Conservation (phyloP, 2,329 filamentous ascomycete genomes). For the Diaporthe longicolla region DNA sequence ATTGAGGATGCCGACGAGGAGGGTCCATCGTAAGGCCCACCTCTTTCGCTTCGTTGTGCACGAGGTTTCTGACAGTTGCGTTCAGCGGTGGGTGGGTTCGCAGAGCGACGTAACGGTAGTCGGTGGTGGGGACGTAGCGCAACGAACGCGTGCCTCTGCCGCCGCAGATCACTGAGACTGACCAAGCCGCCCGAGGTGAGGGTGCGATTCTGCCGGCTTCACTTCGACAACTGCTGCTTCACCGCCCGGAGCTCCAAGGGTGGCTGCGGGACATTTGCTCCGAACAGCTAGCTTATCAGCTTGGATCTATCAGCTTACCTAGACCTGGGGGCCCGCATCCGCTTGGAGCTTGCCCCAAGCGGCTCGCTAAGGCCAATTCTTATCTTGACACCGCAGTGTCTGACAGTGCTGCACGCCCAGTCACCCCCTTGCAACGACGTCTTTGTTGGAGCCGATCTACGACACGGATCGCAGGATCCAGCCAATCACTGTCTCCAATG, state of each 20-base stretch:
- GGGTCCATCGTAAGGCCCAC: slow-evolving; percentile 22
- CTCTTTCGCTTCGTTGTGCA: neutral
- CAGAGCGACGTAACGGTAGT: neutral
- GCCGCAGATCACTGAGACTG: neutral
- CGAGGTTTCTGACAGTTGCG: too few species aligned
- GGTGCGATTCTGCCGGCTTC: slow-evolving; percentile 3
- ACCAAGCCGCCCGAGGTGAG: neutral
- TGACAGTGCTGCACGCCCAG: neutral
- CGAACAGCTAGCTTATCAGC: neutral
- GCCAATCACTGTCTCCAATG: neutral
- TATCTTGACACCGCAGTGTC: neutral
- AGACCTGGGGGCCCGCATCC: neutral
- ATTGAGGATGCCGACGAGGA: neutral
- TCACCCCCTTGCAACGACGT: neutral
- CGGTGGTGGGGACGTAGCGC: neutral
- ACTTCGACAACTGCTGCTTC: neutral
- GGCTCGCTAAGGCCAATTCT: neutral
- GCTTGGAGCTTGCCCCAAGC: neutral
- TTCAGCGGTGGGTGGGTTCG: neutral
- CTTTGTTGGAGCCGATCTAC: neutral
- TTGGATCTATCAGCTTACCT: too few species aligned
- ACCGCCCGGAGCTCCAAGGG: neutral
- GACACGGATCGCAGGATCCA: neutral
- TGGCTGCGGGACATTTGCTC: slow-evolving; percentile 2
- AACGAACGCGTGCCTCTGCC: neutral